A percentile compares a stretch with the other conserved stretches of the same genome.
phyloP scores from a whole-genome alignment of 148 eudicot species.

The Rhododendron kiyosumense region DNA sequence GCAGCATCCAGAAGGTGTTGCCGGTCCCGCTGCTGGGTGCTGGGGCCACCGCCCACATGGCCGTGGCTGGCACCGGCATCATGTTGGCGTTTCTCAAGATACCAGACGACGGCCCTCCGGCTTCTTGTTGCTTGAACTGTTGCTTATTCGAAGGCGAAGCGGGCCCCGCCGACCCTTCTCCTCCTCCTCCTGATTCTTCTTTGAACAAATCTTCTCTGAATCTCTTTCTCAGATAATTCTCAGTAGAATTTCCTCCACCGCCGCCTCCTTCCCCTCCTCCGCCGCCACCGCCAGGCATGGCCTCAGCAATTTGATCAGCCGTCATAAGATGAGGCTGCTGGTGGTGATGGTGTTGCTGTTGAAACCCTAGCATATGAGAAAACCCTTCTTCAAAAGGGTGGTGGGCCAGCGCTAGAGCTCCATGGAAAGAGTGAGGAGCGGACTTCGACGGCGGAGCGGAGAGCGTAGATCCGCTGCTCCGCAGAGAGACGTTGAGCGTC shows the following conservation, averaged over 20 bases:
- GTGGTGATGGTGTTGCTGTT: conserved; percentile 29
- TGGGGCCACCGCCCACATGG: conserved; percentile 51
- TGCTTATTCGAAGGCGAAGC: conserved; percentile 31
- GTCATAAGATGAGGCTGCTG: conserved; percentile 23
- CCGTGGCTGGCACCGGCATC: conserved; percentile 30
- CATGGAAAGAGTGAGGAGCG: conserved; percentile 35
- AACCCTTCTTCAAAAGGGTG: conserved; percentile 37
- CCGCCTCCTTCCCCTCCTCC: conserved; percentile 8
- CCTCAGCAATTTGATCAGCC: conserved; percentile 27
- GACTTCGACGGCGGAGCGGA: conserved; percentile 51
- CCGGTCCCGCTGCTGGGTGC: conserved; percentile 25
- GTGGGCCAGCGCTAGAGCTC: conserved; percentile 30
- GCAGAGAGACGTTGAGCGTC: conserved; percentile 43
- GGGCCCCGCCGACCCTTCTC: conserved; percentile 16
- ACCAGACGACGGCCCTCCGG: conserved; percentile 16
- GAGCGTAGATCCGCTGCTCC: conserved; percentile 39
- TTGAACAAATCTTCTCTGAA: conserved; percentile 56
- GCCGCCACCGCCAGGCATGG: conserved; percentile 14
- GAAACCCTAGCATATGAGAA: conserved; percentile 56
- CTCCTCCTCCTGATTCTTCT: conserved; percentile 24
- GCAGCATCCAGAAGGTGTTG: conserved; percentile 53
- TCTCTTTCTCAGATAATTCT: conserved; percentile 37
- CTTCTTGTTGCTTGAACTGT: conserved; percentile 20
- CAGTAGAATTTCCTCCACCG: conserved; percentile 18
- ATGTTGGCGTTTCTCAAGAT: conserved; percentile 22